Percentiles rank a stretch among this genome's conserved stretches.
Conservation (phyloP, 805 yeast genomes). For the Kluyveromyces nonfermentans region DNA sequence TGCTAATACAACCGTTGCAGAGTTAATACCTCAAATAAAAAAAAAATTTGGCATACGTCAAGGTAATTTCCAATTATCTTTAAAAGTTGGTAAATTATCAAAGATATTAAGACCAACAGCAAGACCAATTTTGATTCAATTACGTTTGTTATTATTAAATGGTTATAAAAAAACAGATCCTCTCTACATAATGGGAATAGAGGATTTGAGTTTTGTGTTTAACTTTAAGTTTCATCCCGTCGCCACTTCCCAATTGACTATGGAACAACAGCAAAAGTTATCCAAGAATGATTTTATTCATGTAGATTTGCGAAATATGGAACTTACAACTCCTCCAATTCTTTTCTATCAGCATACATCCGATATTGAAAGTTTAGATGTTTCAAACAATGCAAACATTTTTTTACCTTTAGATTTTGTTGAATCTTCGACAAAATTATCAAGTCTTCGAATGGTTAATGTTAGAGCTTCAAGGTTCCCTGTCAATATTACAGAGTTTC, state of each 20-base stretch:
- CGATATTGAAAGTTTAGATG: conserved; percentile 73
- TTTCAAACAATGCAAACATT: conserved; percentile 80
- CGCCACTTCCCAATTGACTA: conserved; percentile 48
- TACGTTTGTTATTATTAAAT: conserved; percentile 58
- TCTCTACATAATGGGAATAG: conserved; percentile 68
- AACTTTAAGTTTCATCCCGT: conserved; percentile 66
- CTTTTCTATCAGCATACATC: conserved; percentile 70
- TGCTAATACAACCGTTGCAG: conserved; percentile 66
- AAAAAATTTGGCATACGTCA: conserved; percentile 69
- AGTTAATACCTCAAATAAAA: conserved; percentile 59
- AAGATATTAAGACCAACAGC: conserved; percentile 66
- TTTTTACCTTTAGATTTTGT: conserved; percentile 77
- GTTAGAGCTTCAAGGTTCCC: conserved; percentile 74
- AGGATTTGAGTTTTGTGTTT: conserved; percentile 73
- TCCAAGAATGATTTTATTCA: conserved; percentile 51
- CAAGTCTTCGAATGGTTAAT: conserved; percentile 55
- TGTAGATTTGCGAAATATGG: conserved; percentile 64
- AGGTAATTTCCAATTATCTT: conserved; percentile 66
- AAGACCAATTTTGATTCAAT: conserved; percentile 68
- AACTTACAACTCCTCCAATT: conserved; percentile 77
- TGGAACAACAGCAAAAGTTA: conserved; percentile 62
- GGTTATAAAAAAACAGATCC: conserved; percentile 78
- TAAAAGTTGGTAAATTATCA: conserved; percentile 66
- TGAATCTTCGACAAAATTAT: conserved; percentile 66
- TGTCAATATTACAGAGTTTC: conserved; percentile 57